phyloP scores from a whole-genome alignment of 768 basidiomycete species.

The Kwoniella dejecticola region DNA sequence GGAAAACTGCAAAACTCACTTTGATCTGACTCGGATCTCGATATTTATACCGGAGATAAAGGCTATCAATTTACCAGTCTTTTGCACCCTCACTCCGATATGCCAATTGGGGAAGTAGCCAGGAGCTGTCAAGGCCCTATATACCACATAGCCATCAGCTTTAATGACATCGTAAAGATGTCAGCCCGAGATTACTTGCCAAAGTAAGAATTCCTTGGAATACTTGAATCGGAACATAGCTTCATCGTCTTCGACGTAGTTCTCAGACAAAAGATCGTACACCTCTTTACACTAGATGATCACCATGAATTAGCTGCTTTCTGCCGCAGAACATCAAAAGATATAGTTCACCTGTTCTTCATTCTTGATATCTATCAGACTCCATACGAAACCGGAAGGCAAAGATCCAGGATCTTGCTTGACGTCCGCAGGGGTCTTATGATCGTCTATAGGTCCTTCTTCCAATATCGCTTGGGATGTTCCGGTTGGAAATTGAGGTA shows the following conservation, averaged over 20 bases:
- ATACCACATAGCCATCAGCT: constrained; percentile 15
- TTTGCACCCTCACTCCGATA: constrained; percentile 85
- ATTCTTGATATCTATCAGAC: constrained; percentile 74
- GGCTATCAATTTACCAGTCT: constrained; percentile 89
- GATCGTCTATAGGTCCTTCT: constrained; percentile 87
- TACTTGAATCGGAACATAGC: constrained; percentile 97
- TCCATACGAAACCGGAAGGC: constrained; percentile 93
- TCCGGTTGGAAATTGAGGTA: constrained; percentile 62
- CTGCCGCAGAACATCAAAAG: not conserved
- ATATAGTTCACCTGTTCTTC: constrained; percentile 66
- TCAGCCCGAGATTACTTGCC: constrained; percentile 60
- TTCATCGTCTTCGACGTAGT: constrained; percentile 96
- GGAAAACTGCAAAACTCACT: constrained; percentile 66
- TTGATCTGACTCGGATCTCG: constrained; percentile 75
- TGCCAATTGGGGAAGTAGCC: constrained; percentile 95
- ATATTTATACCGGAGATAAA: constrained; percentile 95
- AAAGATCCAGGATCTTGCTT: constrained; percentile 84
- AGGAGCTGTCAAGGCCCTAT: constrained; percentile 90
- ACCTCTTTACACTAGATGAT: constrained; percentile 76
- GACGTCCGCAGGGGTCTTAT: constrained; percentile 73
- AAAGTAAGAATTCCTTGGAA: constrained; percentile 87
- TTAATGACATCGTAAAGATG: too few species aligned
- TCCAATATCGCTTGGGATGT: constrained; percentile 58
- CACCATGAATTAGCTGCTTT: not conserved
- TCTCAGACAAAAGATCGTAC: constrained; percentile 82